These are phyloP conservation scores for Metschnikowia arizonensis DNA, from an alignment of 805 yeast species.

Conservation along the genomic window DNA sequence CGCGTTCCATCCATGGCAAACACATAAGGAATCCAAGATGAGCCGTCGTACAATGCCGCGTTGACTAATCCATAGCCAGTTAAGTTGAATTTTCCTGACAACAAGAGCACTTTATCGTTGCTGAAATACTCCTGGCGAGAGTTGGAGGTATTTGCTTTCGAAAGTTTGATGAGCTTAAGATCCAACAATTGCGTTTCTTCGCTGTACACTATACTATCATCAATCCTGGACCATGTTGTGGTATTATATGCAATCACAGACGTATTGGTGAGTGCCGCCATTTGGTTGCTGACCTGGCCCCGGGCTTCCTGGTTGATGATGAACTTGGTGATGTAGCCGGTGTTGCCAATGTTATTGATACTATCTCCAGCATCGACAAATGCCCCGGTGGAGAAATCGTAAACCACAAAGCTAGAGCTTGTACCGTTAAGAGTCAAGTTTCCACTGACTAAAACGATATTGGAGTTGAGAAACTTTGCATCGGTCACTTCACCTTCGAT, in stretches of 20 bases:
- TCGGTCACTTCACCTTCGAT: constrained; percentile 47
- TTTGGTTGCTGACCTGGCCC: constrained; percentile 37
- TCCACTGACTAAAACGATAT: constrained; percentile 47
- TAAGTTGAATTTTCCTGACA: constrained; percentile 55
- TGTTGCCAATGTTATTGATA: constrained; percentile 20
- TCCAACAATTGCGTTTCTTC: constrained; percentile 41
- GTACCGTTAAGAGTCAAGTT: constrained; percentile 41
- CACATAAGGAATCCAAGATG: constrained; percentile 61
- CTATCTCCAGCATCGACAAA: constrained; percentile 18
- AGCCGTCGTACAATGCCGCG: constrained; percentile 63
- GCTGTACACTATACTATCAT: constrained; percentile 25
- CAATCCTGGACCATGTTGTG: constrained; percentile 44
- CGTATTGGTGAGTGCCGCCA: constrained; percentile 32
- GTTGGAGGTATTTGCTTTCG: constrained; percentile 26
- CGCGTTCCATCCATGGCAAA: constrained; percentile 31
- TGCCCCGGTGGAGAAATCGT: constrained; percentile 45
- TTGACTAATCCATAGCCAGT: constrained; percentile 52
- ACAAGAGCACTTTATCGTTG: constrained; percentile 45
- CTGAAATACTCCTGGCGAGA: constrained; percentile 35
- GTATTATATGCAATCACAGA: constrained; percentile 45
- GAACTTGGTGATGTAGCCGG: constrained; percentile 33
- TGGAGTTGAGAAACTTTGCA: constrained; percentile 43
- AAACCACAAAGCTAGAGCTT: constrained; percentile 45
- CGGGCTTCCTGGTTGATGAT: constrained; percentile 41
- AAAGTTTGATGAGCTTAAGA: constrained; percentile 39